Percentiles rank a stretch among this genome's conserved stretches.
Evolutionary conservation across 2,329 filamentous ascomycete genomes (phyloP).

Genomic region (Cryphonectria japonica): DNA sequence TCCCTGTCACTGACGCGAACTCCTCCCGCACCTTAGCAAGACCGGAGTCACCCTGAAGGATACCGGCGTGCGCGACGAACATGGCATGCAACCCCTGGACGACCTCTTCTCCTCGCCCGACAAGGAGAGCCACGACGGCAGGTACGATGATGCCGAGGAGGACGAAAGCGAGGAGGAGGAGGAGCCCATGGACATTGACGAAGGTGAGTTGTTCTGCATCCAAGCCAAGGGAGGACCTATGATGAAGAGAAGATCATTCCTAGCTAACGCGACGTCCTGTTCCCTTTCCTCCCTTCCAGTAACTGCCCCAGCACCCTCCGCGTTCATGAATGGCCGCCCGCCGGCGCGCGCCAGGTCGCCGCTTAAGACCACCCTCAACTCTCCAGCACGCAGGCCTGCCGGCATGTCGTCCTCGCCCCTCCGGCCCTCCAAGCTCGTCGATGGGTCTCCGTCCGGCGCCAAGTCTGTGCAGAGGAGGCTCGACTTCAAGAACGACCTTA

Average conservation of each 20-base stretch:
- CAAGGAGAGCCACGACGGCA: constrained; percentile 47
- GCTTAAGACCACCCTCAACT: constrained; percentile 63
- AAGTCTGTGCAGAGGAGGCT: constrained; percentile 56
- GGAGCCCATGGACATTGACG: constrained; percentile 52
- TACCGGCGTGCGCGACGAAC: constrained; percentile 79
- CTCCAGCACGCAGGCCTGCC: constrained; percentile 65
- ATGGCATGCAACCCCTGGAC: constrained; percentile 89
- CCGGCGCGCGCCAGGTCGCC: constrained; percentile 60
- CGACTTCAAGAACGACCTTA: constrained; percentile 49
- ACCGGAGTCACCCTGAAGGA: constrained; percentile 85
- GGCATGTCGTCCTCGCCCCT: constrained; percentile 56
- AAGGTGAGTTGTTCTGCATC: constrained; percentile 42
- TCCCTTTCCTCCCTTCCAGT: constrained; percentile 40
- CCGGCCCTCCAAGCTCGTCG: constrained; percentile 31
- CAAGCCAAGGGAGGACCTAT: not conserved
- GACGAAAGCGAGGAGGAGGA: constrained; percentile 46
- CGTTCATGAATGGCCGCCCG: constrained; percentile 54
- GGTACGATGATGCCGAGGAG: constrained; percentile 38
- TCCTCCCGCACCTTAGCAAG: constrained; percentile 65
- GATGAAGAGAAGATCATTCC: not conserved
- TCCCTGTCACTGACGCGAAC: not conserved
- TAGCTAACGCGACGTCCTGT: constrained; percentile 30
- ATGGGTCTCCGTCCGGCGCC: constrained; percentile 34
- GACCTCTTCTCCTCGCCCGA: constrained; percentile 87
- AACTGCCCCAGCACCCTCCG: constrained; percentile 57